Evolutionary conservation across 163 green algal species (phyloP).

Genomic region (Chlorella variabilis): DNA sequence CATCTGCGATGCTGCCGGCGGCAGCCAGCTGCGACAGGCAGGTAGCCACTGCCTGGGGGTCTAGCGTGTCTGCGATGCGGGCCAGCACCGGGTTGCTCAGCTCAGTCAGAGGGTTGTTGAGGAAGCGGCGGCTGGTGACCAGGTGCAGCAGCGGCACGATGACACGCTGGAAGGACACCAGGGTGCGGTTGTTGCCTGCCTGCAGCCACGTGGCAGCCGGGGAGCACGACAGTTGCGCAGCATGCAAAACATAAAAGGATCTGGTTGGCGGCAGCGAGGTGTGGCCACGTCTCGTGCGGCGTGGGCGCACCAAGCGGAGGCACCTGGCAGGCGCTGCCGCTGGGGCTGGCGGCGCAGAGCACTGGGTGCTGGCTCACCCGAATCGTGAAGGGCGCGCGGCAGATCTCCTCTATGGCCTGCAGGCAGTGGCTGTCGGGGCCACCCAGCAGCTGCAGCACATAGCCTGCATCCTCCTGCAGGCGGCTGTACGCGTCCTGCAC

Average conservation of each 20-base stretch:
- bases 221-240: background rate
- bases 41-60: background rate
- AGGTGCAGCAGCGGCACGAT: conserved; percentile 15
- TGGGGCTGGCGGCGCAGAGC: no score
- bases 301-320: no score
- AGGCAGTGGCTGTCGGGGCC: background rate
- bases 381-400: background rate
- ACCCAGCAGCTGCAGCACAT: conserved; percentile 9
- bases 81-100: background rate
- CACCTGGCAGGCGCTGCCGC: no score
- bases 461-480: background rate
- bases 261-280: no score
- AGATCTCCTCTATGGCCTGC: conserved; percentile 2
- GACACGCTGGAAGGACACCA: conserved; percentile 1
- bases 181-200: background rate
- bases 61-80: background rate
- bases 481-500: background rate
- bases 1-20: background rate
- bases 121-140: background rate
- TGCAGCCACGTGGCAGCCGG: background rate
- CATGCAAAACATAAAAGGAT: no score
- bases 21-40: conserved; percentile 3
- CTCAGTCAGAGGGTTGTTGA: background rate
- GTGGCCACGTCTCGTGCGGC: no score
- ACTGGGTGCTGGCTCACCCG: no score